Base-by-base conservation (phyloP, 306 rosid species). In the Clitoria ternatea region DNA sequence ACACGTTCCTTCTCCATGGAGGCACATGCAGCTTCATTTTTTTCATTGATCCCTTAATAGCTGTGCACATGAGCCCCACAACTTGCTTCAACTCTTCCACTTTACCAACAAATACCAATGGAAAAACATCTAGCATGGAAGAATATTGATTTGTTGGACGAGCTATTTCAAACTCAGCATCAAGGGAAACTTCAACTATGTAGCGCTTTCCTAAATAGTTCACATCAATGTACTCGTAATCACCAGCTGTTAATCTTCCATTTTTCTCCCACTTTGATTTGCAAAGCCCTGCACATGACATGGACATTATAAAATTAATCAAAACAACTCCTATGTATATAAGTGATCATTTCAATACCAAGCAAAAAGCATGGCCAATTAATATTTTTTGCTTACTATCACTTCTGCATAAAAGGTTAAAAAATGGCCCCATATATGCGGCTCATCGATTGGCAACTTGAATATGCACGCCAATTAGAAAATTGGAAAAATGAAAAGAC, bases 1-100 rank as follows among this genome's bases (percentile, higher is more conserved):
- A 89, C n/a, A 67, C 75, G 1, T 81, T 79, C 83, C 88, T 87
- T 36, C 99, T 87, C 99, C 99, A 91, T 4, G 97, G 99, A 9
- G 99, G 90, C 13, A 83, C 40, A 0, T 76, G 82, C 77, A 94
- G 49, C 37, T 80, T 81, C 63, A 4, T 73, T 50, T 15, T 62
- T 45, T 85, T 89, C 95, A 94, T 80, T 1, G 97, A 91, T 8
- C 65, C 74, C 10, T 86, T 94, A 7, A 91, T 83, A 12, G 89
- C 95, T 1, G 17, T 80, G 85, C 95, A 79, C 92, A 91, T 87
- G 0, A 84, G 40, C 71, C 72, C 78, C 59, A 79, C 90, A 24
- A 91, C 76, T 52, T 43, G 56, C 74, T 91, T 87, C 23, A 89
- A 62, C 11, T 84, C 88, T 4, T 83, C 87, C 14, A 78, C 78